phyloP scores from a whole-genome alignment of 495 filamentous ascomycete species.

The Aeminium ludgeri region DNA sequence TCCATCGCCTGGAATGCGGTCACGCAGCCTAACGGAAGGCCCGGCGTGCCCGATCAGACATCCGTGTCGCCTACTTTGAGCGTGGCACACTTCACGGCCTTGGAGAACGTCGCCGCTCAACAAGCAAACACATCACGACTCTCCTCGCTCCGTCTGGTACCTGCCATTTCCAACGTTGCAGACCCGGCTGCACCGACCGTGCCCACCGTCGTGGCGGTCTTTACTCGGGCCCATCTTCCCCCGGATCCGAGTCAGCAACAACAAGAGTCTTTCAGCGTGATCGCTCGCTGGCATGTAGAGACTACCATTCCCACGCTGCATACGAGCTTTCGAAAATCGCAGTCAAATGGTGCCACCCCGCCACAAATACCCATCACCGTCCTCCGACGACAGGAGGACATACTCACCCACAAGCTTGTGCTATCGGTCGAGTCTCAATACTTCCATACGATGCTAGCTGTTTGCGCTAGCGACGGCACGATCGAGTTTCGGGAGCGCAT shows the following conservation, averaged over 20 bases:
- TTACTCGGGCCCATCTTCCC: slow-evolving; percentile 40
- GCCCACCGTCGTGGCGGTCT: slow-evolving; percentile 53
- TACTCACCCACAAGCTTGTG: slow-evolving; percentile 48
- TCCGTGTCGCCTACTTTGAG: slow-evolving; percentile 7
- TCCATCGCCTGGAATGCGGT: slow-evolving; percentile 24
- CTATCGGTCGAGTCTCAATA: slow-evolving; percentile 48
- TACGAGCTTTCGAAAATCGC: slow-evolving; percentile 56
- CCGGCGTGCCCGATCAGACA: neutral
- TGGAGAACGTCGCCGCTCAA: slow-evolving; percentile 24
- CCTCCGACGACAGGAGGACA: slow-evolving; percentile 49
- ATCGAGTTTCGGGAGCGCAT: slow-evolving; percentile 59
- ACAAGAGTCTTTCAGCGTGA: slow-evolving; percentile 45
- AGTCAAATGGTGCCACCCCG: slow-evolving; percentile 41
- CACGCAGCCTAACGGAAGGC: slow-evolving; percentile 11
- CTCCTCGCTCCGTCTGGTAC: slow-evolving; percentile 49
- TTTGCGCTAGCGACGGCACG: slow-evolving; percentile 59
- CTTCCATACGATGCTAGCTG: slow-evolving; percentile 47
- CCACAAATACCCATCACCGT: slow-evolving; percentile 15
- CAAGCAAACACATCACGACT: slow-evolving; percentile 28
- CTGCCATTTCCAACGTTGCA: slow-evolving; percentile 31
- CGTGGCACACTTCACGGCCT: slow-evolving; percentile 18
- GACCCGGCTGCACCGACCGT: slow-evolving; percentile 24
- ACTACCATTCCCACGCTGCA: slow-evolving; percentile 43
- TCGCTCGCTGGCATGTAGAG: slow-evolving; percentile 65
- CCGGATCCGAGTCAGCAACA: slow-evolving; percentile 34